A percentile compares a stretch with the other conserved stretches of the same genome.
These are phyloP conservation scores for Solanum medicagineum DNA, from an alignment of 257 asterid species.

Conservation along the genomic window DNA sequence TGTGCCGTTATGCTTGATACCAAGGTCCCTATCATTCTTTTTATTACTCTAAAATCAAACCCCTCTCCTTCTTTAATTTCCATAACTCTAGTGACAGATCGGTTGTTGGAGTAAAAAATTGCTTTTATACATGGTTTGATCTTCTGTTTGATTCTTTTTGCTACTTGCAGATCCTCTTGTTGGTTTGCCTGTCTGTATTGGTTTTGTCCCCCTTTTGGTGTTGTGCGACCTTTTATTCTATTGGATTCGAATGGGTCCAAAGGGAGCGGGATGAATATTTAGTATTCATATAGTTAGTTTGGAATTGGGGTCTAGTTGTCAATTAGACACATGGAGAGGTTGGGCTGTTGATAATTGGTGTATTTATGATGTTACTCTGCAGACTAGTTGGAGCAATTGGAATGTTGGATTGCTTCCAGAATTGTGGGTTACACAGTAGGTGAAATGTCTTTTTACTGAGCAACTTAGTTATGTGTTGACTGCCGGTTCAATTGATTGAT, in stretches of 20 bases:
- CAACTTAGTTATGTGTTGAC: not conserved
- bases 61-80: not conserved
- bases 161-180: not conserved
- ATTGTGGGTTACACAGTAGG: not conserved
- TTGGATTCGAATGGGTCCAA: not conserved
- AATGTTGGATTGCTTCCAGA: not conserved
- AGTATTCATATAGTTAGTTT: not conserved
- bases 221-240: not conserved
- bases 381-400: not conserved
- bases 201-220: not conserved
- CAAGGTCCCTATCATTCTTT: conserved; percentile 16
- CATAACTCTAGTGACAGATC: not conserved
- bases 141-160: not conserved
- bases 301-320: not conserved
- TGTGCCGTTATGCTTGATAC: conserved; percentile 78
- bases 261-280: not conserved
- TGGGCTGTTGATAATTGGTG: not conserved
- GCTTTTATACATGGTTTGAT: not conserved
- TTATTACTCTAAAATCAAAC: not conserved
- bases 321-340: not conserved
- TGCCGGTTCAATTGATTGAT: not conserved
- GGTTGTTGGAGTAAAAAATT: not conserved
- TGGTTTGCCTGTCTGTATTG: not conserved
- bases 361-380: not conserved
- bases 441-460: not conserved